Conservation (phyloP, 305 asterid genomes). For the Solanum hybrid region DNA sequence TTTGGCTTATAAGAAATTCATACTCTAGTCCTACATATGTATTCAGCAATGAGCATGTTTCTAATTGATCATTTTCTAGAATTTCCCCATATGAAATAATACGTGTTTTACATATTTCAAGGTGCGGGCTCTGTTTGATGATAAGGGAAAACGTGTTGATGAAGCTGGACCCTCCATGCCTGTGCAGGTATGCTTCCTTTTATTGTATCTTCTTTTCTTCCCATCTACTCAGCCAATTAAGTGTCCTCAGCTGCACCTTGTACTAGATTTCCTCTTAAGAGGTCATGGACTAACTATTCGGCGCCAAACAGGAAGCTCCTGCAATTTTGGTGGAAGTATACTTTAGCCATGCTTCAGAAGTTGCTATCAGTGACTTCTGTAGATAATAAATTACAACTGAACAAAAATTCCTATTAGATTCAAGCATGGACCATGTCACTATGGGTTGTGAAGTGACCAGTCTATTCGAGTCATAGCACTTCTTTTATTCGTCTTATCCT, state of each 20-base stretch:
- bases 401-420: neutral
- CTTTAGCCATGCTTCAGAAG: neutral
- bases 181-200: slow-evolving; percentile 60
- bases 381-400: neutral
- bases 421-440: neutral
- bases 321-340: neutral
- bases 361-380: neutral
- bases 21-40: neutral
- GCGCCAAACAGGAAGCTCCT: neutral
- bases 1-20: neutral
- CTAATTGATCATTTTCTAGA: slow-evolving; percentile 8
- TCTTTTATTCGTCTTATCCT: neutral
- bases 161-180: slow-evolving; percentile 93
- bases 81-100: slow-evolving; percentile 10
- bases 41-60: neutral
- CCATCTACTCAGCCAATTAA: neutral
- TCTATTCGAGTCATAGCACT: neutral
- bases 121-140: slow-evolving; percentile 96
- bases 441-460: neutral
- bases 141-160: slow-evolving; percentile 68
- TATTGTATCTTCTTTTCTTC: neutral
- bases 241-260: neutral
- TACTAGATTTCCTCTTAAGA: neutral
- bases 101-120: slow-evolving; percentile 23
- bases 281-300: neutral